A percentile compares a stretch with the other conserved stretches of the same genome.
phyloP scores from a whole-genome alignment of 2,329 filamentous ascomycete species.

The Apiospora koreana region DNA sequence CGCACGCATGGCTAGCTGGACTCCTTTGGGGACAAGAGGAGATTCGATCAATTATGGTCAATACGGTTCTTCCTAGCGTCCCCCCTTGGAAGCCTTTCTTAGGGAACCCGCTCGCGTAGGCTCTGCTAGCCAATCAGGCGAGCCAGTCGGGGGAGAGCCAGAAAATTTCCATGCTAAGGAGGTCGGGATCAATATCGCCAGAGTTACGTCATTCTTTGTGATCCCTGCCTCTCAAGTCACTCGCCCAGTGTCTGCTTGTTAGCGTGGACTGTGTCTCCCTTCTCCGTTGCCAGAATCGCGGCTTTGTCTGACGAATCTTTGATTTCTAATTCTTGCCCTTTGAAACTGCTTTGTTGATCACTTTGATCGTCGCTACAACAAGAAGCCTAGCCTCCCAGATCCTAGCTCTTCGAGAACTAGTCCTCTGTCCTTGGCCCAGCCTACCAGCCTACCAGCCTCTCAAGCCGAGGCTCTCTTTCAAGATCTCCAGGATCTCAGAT shows the following conservation, averaged over 20 bases:
- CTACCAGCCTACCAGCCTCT: too few relatives aligned
- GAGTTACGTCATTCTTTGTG: constrained; percentile 18
- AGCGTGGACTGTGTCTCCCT: constrained; percentile 5
- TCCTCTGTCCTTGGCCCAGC: not conserved
- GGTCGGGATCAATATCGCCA: constrained; percentile 18
- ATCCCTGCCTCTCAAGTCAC: constrained; percentile 1
- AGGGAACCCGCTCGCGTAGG: not conserved
- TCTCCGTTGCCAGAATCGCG: not conserved
- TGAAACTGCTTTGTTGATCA: constrained; percentile 1
- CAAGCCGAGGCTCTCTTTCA: not conserved
- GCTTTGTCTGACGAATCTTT: constrained; percentile 5
- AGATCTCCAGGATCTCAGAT: not conserved
- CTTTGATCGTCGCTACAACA: not conserved
- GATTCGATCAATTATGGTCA: not conserved
- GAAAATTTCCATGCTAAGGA: constrained; percentile 15
- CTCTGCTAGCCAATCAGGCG: constrained; percentile 13
- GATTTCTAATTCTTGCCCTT: constrained; percentile 4
- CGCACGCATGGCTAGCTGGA: not conserved
- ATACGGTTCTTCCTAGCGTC: not conserved
- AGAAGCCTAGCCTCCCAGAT: not conserved
- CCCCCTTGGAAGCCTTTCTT: not conserved
- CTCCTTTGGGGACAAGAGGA: not conserved
- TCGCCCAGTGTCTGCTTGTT: not conserved
- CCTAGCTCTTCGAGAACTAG: not conserved
- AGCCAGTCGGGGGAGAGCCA: constrained; percentile 10